These are phyloP conservation scores for Xylaria sp. DNA, from an alignment of 495 filamentous ascomycete species.

Conservation along the genomic window DNA sequence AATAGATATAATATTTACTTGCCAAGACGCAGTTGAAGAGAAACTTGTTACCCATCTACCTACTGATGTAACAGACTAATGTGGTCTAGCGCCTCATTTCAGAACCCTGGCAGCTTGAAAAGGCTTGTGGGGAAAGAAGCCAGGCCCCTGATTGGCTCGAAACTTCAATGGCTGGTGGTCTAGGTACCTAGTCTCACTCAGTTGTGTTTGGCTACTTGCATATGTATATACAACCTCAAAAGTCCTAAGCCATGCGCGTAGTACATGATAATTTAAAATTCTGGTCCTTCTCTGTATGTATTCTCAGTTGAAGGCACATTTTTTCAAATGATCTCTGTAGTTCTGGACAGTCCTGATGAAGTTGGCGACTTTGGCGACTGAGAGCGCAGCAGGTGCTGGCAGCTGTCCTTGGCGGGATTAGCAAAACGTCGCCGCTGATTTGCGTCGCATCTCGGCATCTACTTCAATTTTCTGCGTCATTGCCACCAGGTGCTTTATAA, in stretches of 20 bases:
- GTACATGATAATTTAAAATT: no score
- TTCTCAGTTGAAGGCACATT: background rate
- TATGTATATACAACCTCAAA: background rate
- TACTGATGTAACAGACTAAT: background rate
- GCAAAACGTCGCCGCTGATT: constrained; percentile 13
- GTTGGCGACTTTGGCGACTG: background rate
- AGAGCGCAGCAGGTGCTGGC: background rate
- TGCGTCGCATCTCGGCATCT: background rate
- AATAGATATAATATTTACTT: background rate
- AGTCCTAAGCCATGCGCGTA: no score
- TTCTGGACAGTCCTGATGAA: background rate
- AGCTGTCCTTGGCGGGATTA: constrained; percentile 1
- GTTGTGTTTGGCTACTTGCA: background rate
- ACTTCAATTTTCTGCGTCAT: constrained; percentile 25
- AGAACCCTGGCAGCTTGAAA: background rate
- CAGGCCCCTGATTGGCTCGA: background rate
- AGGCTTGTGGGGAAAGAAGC: constrained; percentile 4
- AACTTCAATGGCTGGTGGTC: background rate
- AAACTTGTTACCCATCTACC: background rate
- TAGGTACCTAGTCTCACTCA: background rate
- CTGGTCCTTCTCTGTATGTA: no score
- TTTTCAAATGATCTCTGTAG: background rate
- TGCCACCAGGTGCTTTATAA: constrained; percentile 26
- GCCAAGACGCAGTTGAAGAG: constrained; percentile 13
- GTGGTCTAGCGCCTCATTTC: background rate